A percentile compares a stretch with the other conserved stretches of the same genome.
Evolutionary conservation across 306 rosid species (phyloP).

Genomic region (Crotalaria pallida): DNA sequence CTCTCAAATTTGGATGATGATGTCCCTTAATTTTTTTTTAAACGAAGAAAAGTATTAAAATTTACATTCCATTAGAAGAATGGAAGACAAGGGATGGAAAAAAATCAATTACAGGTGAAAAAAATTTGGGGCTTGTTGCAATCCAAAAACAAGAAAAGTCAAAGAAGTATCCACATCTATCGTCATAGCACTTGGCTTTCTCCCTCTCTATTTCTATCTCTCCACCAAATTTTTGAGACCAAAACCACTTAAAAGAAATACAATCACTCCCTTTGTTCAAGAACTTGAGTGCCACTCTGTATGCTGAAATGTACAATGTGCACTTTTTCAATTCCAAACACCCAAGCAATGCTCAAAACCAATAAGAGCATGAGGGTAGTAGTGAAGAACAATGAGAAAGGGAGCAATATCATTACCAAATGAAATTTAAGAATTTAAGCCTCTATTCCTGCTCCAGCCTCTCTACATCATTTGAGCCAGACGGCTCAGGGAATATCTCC

Average conservation of each 20-base stretch:
- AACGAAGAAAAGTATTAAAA: slow-evolving; percentile 43
- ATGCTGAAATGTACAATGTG: slow-evolving; percentile 28
- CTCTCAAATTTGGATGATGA: slow-evolving; percentile 10
- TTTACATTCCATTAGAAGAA: slow-evolving; percentile 47
- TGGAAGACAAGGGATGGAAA: slow-evolving; percentile 13
- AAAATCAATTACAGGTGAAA: slow-evolving; percentile 51
- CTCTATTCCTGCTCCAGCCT: slow-evolving; percentile 45
- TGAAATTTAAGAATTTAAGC: slow-evolving; percentile 39
- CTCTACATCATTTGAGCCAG: slow-evolving; percentile 51
- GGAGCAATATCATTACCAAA: slow-evolving; percentile 45
- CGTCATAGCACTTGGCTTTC: slow-evolving; percentile 39
- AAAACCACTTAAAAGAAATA: slow-evolving; percentile 27
- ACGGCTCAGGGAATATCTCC: slow-evolving; percentile 85
- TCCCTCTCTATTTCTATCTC: slow-evolving; percentile 19
- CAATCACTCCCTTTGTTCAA: slow-evolving; percentile 14
- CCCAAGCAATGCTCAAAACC: slow-evolving; percentile 20
- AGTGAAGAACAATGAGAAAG: slow-evolving; percentile 36
- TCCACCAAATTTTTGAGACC: slow-evolving; percentile 20
- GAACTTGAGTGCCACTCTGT: slow-evolving; percentile 22
- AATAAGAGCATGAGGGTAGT: slow-evolving; percentile 21
- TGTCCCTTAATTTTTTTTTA: neutral
- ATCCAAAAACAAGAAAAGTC: slow-evolving; percentile 40
- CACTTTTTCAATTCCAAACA: slow-evolving; percentile 26
- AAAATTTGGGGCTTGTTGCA: slow-evolving; percentile 49
- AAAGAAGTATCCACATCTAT: slow-evolving; percentile 45